These are phyloP conservation scores for Solanum etuberosum DNA, from an alignment of 257 asterid species.

Conservation along the genomic window DNA sequence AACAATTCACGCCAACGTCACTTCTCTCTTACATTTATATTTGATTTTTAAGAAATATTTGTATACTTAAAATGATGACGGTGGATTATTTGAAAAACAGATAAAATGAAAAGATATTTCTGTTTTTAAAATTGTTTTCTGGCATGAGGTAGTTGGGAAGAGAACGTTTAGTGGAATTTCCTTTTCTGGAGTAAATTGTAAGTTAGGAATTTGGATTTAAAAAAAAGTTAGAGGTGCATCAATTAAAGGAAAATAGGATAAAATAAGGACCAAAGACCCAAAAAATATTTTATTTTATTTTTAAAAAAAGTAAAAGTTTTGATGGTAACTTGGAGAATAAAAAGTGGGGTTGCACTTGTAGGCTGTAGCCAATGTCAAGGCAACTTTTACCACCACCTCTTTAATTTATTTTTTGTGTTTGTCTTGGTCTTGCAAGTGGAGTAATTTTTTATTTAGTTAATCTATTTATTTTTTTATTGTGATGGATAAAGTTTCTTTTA, in stretches of 20 bases:
- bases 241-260: background rate
- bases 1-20: too few relatives aligned
- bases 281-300: background rate
- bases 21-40: background rate
- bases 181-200: background rate
- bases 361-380: slow-evolving; percentile 10
- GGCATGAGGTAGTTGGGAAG: background rate
- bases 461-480: background rate
- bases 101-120: background rate
- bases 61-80: background rate
- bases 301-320: background rate
- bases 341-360: background rate
- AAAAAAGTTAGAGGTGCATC: background rate
- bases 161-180: background rate
- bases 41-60: background rate
- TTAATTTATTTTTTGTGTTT: background rate
- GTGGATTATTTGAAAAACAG: background rate
- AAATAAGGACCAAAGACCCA: background rate
- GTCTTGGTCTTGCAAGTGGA: background rate
- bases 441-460: background rate
- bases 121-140: background rate
- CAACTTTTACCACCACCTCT: background rate
- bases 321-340: background rate
- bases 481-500: background rate
- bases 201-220: slow-evolving; percentile 3